Evolutionary conservation across 2,329 filamentous ascomycete species (phyloP).

Genomic region (Pseudogymnoascus sp.): DNA sequence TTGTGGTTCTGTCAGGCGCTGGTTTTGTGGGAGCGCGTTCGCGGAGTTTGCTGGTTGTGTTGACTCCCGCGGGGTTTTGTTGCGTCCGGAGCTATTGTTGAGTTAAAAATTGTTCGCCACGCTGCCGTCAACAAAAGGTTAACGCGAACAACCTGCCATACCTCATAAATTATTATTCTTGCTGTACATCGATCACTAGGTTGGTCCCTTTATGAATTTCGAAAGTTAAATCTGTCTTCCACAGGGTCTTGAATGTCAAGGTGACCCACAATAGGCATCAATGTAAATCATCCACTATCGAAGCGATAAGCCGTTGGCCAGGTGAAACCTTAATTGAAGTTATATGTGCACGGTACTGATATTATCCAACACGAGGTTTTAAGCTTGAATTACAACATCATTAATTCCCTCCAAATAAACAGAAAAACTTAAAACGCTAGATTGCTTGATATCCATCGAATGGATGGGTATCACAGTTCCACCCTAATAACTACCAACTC

Average conservation of each 20-base stretch:
- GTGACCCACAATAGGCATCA: slow-evolving; percentile 4
- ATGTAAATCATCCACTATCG: slow-evolving; percentile 5
- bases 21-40: neutral
- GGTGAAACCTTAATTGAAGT: slow-evolving; percentile 8
- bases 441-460: neutral
- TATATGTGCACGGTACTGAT: neutral
- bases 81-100: neutral
- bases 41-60: slow-evolving; percentile 1
- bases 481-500: neutral
- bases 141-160: neutral
- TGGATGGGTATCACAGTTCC: neutral
- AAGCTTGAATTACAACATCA: neutral
- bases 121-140: neutral
- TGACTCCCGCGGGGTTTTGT: neutral
- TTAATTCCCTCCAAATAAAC: neutral
- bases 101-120: slow-evolving; percentile 5
- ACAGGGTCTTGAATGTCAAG: neutral
- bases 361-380: neutral
- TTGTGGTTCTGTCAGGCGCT: neutral
- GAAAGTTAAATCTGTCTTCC: neutral
- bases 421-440: neutral
- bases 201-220: neutral
- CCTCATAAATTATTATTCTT: slow-evolving; percentile 2
- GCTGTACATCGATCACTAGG: neutral
- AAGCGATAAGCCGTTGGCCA: slow-evolving; percentile 8